Base-by-base conservation (phyloP, 805 yeast genomes). In the Saccharomyces jurei region DNA sequence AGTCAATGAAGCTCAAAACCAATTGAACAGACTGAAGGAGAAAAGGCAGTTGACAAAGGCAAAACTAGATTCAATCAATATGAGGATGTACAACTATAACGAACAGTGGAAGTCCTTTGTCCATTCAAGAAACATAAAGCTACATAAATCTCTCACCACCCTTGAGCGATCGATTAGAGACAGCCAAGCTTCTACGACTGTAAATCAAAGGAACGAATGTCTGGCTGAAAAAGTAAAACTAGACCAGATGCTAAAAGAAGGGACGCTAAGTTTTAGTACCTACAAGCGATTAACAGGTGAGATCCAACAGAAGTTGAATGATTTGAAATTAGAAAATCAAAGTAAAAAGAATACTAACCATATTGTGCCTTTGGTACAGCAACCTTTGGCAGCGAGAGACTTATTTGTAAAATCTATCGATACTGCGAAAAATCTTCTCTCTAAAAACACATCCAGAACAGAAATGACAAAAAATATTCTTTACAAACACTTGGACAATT, bases 81-180 rank as follows among this genome's bases (percentile, higher is more conserved):
- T 44, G n/a, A 60, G 59, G 44, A 53, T 60, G 28, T 36, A 48
- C 2, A 52, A 32, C 0, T 51, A 55, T 26, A 50, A 51, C 3
- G 36, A 49, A 2, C 48, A 56, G 31, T 56, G 64, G 54, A 50
- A 52, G 8, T 44, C 47, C 3, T 60, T 63, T 46, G 51, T 52
- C 10, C 47, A 47, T 4, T 58, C 57, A 30, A 62, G 61, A 48
- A 54, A 56, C 17, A 36, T 48, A 17, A 62, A 57, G 17, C 50
- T 66, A 10, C 56, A 60, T 3, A 55, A 58, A 28, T 60, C 63
- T 1, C 54, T 58, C 26, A 49, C 60, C 47, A 56, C 60, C n/a
- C 51, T 65, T 31, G 58, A 58, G 41, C 48, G 60, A 46, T 59
- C 63, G 3, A 56, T 57, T n/a, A 55, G 60, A 48, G 62, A 61